Evolutionary conservation across 441 rosid species (phyloP).

Genomic region (Brassica hybrid): DNA sequence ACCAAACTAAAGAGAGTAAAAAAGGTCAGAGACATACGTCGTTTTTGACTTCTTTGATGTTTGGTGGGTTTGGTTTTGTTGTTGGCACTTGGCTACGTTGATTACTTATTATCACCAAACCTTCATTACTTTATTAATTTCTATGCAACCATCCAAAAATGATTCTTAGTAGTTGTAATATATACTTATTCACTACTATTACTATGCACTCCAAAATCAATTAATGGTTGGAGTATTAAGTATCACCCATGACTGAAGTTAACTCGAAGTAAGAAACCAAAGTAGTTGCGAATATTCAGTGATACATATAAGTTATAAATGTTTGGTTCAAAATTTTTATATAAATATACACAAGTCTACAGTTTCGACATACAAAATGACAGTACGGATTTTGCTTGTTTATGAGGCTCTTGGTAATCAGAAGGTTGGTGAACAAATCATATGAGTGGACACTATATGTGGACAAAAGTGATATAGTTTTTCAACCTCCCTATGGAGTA

Average conservation of each 20-base stretch:
- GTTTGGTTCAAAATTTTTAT: neutral
- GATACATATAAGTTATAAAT: neutral
- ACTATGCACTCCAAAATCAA: neutral
- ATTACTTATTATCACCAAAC: slow-evolving; percentile 34
- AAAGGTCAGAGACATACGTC: slow-evolving; percentile 37
- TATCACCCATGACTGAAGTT: neutral
- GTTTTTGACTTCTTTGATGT: slow-evolving; percentile 33
- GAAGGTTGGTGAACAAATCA: too few relatives aligned
- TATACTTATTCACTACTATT: slow-evolving; percentile 1
- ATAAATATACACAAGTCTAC: neutral
- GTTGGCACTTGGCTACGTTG: slow-evolving; percentile 39
- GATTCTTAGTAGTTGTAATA: neutral
- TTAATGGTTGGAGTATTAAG: neutral
- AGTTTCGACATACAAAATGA: slow-evolving; percentile 6
- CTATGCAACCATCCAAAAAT: neutral
- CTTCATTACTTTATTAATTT: slow-evolving; percentile 11
- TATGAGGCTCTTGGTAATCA: neutral
- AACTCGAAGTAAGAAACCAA: neutral
- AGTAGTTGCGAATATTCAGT: neutral
- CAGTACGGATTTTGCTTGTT: neutral
- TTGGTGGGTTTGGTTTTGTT: slow-evolving; percentile 43
- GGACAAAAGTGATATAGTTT: too few relatives aligned
- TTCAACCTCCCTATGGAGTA: too few relatives aligned
- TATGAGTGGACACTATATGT: too few relatives aligned
- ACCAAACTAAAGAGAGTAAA: slow-evolving; percentile 37